phyloP scores from a whole-genome alignment of 1,139 yeast species.

The Magnusiomyces sp. region DNA sequence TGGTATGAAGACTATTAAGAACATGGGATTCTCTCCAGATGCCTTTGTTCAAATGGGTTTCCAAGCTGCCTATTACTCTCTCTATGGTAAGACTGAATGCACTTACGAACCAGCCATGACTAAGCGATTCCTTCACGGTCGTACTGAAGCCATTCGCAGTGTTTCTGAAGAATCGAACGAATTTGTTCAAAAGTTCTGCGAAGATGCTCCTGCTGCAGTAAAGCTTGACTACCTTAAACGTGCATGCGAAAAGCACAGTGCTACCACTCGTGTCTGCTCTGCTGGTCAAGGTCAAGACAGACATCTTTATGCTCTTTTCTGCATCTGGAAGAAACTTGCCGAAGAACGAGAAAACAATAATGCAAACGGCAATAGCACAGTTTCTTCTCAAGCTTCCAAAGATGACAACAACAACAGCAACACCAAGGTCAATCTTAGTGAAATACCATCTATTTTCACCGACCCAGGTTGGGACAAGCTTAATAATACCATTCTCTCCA shows the following conservation, averaged over 20 bases:
- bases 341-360: conserved; percentile 16
- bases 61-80: conserved; percentile 86
- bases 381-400: conserved; percentile 19
- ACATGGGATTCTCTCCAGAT: conserved; percentile 86
- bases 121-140: conserved; percentile 73
- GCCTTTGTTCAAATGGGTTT: conserved; percentile 93
- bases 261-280: conserved; percentile 60
- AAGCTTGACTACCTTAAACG: conserved; percentile 53
- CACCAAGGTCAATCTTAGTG: conserved; percentile 9
- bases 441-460: conserved; percentile 57
- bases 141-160: conserved; percentile 86
- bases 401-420: conserved; percentile 8
- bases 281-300: conserved; percentile 84
- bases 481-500: conserved; percentile 55
- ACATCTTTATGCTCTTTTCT: conserved; percentile 77
- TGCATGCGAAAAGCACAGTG: conserved; percentile 66
- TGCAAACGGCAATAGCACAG: conserved; percentile 14
- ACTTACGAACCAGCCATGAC: conserved; percentile 98
- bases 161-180: conserved; percentile 73
- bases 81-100: conserved; percentile 87
- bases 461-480: conserved; percentile 70
- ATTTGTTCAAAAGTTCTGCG: conserved; percentile 81
- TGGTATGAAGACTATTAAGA: conserved; percentile 73
- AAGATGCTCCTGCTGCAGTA: conserved; percentile 51
- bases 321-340: conserved; percentile 66